phyloP scores from a whole-genome alignment of 345 rosid species.

The Durio zibethinus region DNA sequence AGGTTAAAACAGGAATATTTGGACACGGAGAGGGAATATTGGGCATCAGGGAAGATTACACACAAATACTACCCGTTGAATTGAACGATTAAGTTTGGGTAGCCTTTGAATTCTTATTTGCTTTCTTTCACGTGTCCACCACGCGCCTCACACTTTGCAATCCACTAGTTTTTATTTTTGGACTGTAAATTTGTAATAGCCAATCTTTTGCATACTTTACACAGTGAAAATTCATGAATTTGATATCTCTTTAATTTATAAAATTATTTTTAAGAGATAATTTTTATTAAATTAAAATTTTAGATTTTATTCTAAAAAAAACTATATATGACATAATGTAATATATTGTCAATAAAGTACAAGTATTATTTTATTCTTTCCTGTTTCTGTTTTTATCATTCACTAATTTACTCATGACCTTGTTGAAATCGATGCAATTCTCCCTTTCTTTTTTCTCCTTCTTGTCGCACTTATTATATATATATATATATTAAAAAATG shows the following conservation, averaged over 20 bases:
- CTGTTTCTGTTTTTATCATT: not conserved
- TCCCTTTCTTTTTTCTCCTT: not conserved
- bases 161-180: too few species aligned
- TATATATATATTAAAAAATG: too few species aligned
- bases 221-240: not conserved
- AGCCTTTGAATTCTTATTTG: conserved; percentile 11
- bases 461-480: not conserved
- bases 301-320: too few species aligned
- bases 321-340: not conserved
- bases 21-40: conserved; percentile 62
- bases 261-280: too few species aligned
- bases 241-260: too few species aligned
- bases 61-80: conserved; percentile 50
- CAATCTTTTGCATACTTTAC: too few species aligned
- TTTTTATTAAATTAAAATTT: too few species aligned
- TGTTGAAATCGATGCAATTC: not conserved
- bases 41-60: conserved; percentile 36
- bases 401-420: not conserved
- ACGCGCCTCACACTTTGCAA: not conserved
- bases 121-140: not conserved
- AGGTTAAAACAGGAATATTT: conserved; percentile 32
- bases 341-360: not conserved
- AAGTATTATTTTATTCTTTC: not conserved
- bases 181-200: too few species aligned
- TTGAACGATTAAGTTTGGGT: conserved; percentile 9